A percentile compares a stretch with the other conserved stretches of the same genome.
Conservation (phyloP, 352 stramenopile genomes). For the Phytophthora sp. region DNA sequence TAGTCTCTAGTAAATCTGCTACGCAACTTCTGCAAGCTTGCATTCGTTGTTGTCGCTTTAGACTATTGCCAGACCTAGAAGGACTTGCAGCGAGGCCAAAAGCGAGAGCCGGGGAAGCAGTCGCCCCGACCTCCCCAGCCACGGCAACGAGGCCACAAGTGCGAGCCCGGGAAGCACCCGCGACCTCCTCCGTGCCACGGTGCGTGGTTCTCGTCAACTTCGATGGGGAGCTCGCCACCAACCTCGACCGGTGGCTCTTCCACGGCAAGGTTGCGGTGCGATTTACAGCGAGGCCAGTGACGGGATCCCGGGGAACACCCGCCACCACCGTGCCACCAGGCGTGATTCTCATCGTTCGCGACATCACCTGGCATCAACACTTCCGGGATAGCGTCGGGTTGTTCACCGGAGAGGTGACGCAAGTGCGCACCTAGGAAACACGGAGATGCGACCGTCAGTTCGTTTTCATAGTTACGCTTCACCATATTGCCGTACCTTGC, state of each 20-base stretch:
- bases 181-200: neutral
- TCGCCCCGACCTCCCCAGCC: neutral
- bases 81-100: conserved; percentile 6
- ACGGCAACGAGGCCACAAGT: neutral
- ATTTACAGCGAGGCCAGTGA: neutral
- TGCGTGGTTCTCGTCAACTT: neutral
- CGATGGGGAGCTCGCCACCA: neutral
- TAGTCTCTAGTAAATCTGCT: no score
- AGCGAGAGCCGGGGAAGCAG: neutral
- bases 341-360: neutral
- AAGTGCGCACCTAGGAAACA: neutral
- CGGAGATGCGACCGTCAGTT: neutral
- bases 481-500: conserved; percentile 3
- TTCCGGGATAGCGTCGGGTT: neutral
- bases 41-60: no score
- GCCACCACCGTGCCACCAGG: no score
- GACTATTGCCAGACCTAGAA: no score
- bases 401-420: neutral
- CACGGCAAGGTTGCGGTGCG: neutral
- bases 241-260: neutral
- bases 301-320: neutral
- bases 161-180: conserved; percentile 2
- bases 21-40: no score
- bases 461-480: no score
- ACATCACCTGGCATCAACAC: neutral